These are phyloP conservation scores for Paulownia fortunei DNA, from an alignment of 257 asterid genomes.

Conservation along the genomic window DNA sequence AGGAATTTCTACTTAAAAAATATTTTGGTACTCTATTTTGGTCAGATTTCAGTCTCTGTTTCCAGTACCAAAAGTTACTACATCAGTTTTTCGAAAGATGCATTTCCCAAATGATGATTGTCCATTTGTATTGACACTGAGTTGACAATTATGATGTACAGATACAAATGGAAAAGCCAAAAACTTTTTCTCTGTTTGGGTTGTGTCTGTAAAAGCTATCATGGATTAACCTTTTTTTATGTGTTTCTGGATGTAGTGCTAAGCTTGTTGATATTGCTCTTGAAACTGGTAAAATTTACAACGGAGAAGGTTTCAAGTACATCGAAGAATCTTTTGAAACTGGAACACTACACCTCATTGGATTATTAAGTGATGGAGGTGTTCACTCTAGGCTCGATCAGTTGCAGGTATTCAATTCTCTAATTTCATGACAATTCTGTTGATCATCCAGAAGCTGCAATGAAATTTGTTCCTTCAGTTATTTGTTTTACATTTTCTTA, in stretches of 20 bases:
- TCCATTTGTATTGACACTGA: neutral
- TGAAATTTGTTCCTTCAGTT: neutral
- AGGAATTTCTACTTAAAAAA: neutral
- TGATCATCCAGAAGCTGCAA: neutral
- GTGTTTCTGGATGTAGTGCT: conserved; percentile 53
- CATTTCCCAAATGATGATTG: neutral
- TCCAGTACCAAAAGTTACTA: neutral
- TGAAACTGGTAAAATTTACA: conserved; percentile 80
- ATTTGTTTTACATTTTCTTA: neutral
- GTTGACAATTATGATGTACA: neutral
- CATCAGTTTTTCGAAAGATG: neutral
- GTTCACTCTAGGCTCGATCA: conserved; percentile 93
- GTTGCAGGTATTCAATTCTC: conserved; percentile 59
- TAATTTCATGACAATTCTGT: neutral
- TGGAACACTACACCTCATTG: conserved; percentile 89
- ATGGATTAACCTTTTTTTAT: conserved; percentile 3
- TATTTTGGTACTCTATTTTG: neutral
- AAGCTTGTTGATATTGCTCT: conserved; percentile 95
- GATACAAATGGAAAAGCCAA: neutral
- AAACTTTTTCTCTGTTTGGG: neutral
- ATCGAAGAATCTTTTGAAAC: conserved; percentile 70
- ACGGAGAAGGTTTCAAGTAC: conserved; percentile 80
- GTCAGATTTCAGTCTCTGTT: neutral
- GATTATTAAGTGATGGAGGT: conserved; percentile 92
- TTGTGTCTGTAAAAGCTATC: neutral